Evolutionary conservation across 75 land plant species (phyloP).

Genomic region (Selaginella moellendorffii): DNA sequence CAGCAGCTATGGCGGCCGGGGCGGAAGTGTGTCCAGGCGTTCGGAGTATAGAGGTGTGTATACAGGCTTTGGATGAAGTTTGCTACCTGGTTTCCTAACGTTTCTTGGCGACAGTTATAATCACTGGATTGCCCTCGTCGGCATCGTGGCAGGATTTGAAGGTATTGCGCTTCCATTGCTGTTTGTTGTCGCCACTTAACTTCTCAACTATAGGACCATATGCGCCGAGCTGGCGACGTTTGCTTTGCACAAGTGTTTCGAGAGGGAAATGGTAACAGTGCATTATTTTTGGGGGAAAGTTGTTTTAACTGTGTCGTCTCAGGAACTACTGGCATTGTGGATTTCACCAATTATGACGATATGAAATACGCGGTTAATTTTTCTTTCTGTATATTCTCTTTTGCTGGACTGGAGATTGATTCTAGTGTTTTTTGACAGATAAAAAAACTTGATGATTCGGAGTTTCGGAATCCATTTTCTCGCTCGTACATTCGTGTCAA

Average conservation of each 20-base stretch:
- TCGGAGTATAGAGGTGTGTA: too few species aligned
- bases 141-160: neutral
- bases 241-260: slow-evolving; percentile 88
- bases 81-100: neutral
- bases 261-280: slow-evolving; percentile 54
- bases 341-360: slow-evolving; percentile 84
- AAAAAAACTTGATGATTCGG: slow-evolving; percentile 71
- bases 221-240: slow-evolving; percentile 90
- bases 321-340: slow-evolving; percentile 83
- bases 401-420: slow-evolving; percentile 3
- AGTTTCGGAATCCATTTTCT: slow-evolving; percentile 70
- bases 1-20: too few species aligned
- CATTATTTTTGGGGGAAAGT: neutral
- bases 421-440: slow-evolving; percentile 36
- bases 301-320: slow-evolving; percentile 10
- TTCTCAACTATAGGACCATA: slow-evolving; percentile 57
- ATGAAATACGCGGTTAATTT: slow-evolving; percentile 88
- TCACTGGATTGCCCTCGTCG: neutral
- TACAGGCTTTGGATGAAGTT: neutral
- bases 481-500: slow-evolving; percentile 55
- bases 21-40: too few species aligned
- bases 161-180: neutral
- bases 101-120: neutral
- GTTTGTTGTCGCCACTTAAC: neutral
- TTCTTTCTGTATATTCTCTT: neutral